Base-by-base conservation (phyloP, 202 grass and related monocot species). In the Panicum virgatum region DNA sequence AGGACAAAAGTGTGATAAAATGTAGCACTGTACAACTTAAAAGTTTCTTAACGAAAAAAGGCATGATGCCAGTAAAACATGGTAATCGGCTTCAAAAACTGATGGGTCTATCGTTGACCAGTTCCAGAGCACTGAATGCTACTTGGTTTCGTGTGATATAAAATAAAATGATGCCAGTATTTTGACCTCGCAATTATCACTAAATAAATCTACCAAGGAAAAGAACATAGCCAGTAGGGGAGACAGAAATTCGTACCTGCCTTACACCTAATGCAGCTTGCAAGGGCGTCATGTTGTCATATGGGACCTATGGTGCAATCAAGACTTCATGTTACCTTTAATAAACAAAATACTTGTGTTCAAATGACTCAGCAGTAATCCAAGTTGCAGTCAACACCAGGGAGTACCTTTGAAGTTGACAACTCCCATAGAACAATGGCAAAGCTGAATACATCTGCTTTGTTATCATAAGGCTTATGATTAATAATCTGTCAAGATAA, bases 391-490 rank as follows among this genome's bases (percentile, higher is more conserved):
- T 73, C 42, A 25, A 76, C 70, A 56, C 45, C 70, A 88, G 50
- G 72, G 46, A 32, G 45, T 86, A 98, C 96, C 92, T 89, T 93
- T 75, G 83, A 91, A 65, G 96, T 95, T 34, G 62, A 29, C 51
- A 98, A 72, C 65, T 98, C 96, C 96, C 90, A 98, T 10, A 98
- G 81, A 67, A 98, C 88, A 82, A 98, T 93, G 66, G 92, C 92
- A 90, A 98, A 98, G 88, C 96, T 98, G 82, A 98, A 98, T 20
- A 98, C 88, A 81, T 98, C 96, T 47, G 92, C 92, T 82, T 93
- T 98, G 62, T 93, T 46, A 88, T 95, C 92, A 78, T 98, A 98
- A 63, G 84, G 82, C 72, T 75, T 89, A 86, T 98, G 96, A 57
- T 98, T 93, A 88, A 98, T 98, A 76, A 98, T 88, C 96, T 98